phyloP scores from a whole-genome alignment of 129 eudicot species.

The Escallonia herrerae region DNA sequence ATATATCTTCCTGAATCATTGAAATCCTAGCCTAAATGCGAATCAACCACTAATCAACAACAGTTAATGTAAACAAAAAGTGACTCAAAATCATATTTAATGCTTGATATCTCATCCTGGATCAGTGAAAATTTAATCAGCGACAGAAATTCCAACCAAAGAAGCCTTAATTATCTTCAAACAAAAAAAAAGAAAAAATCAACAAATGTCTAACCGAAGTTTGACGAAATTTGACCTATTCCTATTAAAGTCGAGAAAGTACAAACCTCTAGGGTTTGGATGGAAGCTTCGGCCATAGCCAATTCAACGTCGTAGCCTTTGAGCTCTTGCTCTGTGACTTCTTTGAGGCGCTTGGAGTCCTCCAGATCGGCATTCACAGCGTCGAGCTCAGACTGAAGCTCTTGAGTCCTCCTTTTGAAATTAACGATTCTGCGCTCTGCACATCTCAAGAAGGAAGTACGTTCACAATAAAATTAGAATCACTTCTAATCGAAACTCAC shows the following conservation, averaged over 20 bases:
- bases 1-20: slow-evolving; percentile 49
- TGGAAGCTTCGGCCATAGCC: slow-evolving; percentile 52
- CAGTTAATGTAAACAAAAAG: background rate
- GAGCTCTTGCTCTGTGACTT: slow-evolving; percentile 54
- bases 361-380: slow-evolving; percentile 44
- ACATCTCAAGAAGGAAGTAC: background rate
- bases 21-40: slow-evolving; percentile 49
- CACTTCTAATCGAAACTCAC: background rate
- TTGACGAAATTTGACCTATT: background rate
- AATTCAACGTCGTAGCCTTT: slow-evolving; percentile 77
- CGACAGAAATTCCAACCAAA: too few species aligned
- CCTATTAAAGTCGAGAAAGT: background rate
- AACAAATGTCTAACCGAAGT: background rate
- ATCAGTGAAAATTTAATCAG: too few species aligned
- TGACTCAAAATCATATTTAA: too few species aligned
- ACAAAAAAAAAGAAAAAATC: background rate
- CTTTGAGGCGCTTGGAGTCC: slow-evolving; percentile 48
- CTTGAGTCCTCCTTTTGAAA: slow-evolving; percentile 44
- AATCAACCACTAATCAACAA: slow-evolving; percentile 11
- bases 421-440: slow-evolving; percentile 62
- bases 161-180: too few species aligned
- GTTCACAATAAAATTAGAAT: background rate
- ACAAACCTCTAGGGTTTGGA: slow-evolving; percentile 66
- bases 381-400: slow-evolving; percentile 43
- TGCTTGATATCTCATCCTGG: too few species aligned